phyloP scores from a whole-genome alignment of 768 basidiomycete genomes.

The Xerocomellus intermedius region DNA sequence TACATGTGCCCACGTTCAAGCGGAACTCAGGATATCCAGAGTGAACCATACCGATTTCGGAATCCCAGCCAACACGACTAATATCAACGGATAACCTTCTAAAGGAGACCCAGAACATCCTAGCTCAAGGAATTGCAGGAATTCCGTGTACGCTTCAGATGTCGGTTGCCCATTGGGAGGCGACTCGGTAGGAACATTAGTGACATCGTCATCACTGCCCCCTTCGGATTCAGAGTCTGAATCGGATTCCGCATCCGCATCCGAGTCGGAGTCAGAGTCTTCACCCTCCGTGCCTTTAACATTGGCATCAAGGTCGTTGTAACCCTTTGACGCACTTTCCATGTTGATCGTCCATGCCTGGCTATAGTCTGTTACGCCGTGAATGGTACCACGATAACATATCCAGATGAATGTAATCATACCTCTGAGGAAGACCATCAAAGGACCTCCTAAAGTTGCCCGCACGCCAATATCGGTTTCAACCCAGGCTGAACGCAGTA shows the following conservation, averaged over 20 bases:
- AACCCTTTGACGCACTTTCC: constrained; percentile 12
- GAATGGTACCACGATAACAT: neutral
- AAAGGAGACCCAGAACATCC: constrained; percentile 80
- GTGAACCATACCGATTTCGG: constrained; percentile 54
- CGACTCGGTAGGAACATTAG: constrained; percentile 15
- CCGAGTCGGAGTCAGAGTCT: constrained; percentile 33
- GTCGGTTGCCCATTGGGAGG: neutral
- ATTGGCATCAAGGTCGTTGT: constrained; percentile 30
- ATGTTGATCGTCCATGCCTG: constrained; percentile 53
- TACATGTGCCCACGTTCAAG: neutral
- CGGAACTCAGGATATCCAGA: neutral
- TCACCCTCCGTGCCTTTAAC: constrained; percentile 21
- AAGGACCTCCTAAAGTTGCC: constrained; percentile 62
- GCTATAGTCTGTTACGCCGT: constrained; percentile 50
- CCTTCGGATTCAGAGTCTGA: constrained; percentile 16
- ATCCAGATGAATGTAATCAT: neutral
- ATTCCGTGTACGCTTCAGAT: constrained; percentile 61
- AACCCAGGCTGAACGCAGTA: constrained; percentile 66
- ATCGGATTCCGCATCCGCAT: constrained; percentile 33
- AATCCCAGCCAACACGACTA: constrained; percentile 81
- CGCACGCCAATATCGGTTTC: constrained; percentile 75
- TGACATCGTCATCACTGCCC: constrained; percentile 37
- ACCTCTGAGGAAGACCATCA: constrained; percentile 75
- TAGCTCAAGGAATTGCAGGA: constrained; percentile 73
- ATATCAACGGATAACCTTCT: constrained; percentile 77